Evolutionary conservation across 495 filamentous ascomycete genomes (phyloP).

Genomic region (Xylaria sp.): DNA sequence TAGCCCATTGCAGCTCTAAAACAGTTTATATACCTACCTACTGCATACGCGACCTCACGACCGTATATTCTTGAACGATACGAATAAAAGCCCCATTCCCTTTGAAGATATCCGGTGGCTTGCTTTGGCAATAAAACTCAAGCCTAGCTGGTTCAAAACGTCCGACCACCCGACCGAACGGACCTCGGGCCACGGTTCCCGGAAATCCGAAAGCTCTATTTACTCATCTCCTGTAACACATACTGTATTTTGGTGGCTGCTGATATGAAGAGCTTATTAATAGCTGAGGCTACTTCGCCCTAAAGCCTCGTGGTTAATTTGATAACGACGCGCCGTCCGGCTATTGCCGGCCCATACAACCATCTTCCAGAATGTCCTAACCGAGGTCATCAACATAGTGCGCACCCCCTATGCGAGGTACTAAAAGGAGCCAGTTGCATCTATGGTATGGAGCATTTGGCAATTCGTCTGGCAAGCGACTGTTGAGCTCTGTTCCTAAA

Average conservation of each 20-base stretch:
- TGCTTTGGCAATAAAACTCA: not conserved
- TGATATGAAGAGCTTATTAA: not conserved
- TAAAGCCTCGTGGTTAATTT: not conserved
- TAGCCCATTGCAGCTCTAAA: too few species aligned
- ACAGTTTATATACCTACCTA: not conserved
- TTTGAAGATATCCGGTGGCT: not conserved
- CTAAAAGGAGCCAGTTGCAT: slow-evolving; percentile 7
- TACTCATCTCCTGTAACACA: not conserved
- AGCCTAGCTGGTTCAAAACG: not conserved
- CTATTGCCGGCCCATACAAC: not conserved
- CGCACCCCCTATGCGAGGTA: not conserved
- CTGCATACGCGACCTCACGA: too few species aligned
- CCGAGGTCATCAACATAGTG: not conserved
- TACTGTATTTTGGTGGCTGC: not conserved
- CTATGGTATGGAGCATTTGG: not conserved
- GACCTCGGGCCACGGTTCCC: slow-evolving; percentile 9
- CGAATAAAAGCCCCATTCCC: not conserved
- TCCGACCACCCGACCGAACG: slow-evolving; percentile 13
- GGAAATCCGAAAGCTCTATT: slow-evolving; percentile 8
- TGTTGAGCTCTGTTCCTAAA: not conserved
- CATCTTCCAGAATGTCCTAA: not conserved
- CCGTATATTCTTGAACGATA: not conserved
- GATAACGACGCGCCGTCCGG: not conserved
- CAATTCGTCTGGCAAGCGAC: not conserved
- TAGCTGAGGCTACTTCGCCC: too few species aligned